Evolutionary conservation across 805 yeast genomes (phyloP).

Genomic region (Yarrowia osloensis): DNA sequence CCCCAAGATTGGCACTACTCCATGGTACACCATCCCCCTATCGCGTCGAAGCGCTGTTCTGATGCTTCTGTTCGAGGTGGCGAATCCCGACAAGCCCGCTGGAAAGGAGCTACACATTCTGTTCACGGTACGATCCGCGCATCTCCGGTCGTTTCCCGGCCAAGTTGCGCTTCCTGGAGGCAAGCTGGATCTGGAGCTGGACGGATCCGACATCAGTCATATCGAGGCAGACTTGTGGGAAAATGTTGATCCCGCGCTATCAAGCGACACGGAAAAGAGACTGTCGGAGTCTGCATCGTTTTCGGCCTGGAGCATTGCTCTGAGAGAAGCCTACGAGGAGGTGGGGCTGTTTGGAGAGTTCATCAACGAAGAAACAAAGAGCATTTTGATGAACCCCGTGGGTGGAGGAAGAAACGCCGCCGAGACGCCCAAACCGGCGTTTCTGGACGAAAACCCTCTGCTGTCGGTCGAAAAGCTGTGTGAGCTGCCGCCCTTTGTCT

Average conservation of each 20-base stretch:
- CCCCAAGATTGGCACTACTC: conserved; percentile 12
- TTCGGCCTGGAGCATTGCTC: conserved; percentile 58
- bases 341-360: conserved; percentile 59
- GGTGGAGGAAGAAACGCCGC: conserved; percentile 47
- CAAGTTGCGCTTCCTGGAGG: conserved; percentile 88
- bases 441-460: conserved; percentile 41
- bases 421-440: conserved; percentile 45
- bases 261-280: conserved; percentile 46
- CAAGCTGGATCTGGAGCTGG: conserved; percentile 55
- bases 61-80: conserved; percentile 18
- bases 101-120: conserved; percentile 63
- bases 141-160: conserved; percentile 70
- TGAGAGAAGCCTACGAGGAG: conserved; percentile 80
- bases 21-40: conserved; percentile 15
- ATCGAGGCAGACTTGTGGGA: conserved; percentile 39
- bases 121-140: conserved; percentile 69
- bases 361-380: conserved; percentile 62
- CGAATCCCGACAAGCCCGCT: neutral
- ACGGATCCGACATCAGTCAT: conserved; percentile 25
- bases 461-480: conserved; percentile 58
- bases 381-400: conserved; percentile 60
- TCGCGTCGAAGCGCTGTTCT: conserved; percentile 2
- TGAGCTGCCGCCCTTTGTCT: conserved; percentile 67
- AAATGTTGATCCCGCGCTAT: conserved; percentile 50
- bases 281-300: conserved; percentile 85